Conservation (phyloP, 768 basidiomycete species). For the Leccinum subgranulosum region DNA sequence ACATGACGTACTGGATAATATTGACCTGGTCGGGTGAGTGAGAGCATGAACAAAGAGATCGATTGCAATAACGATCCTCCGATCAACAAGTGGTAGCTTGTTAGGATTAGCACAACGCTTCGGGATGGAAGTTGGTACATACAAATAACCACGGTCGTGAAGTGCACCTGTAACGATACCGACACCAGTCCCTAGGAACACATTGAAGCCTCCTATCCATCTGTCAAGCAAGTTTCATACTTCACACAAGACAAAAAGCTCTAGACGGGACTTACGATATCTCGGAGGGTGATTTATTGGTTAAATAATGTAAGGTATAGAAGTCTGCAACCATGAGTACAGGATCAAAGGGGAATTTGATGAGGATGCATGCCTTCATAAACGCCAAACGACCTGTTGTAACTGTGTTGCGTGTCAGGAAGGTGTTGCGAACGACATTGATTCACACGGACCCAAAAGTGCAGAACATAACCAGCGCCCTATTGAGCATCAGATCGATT, state of each 20-base stretch:
- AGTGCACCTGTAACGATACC: background rate
- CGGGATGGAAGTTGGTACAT: background rate
- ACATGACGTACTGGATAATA: background rate
- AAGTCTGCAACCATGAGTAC: background rate
- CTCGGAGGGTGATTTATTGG: background rate
- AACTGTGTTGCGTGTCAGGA: background rate
- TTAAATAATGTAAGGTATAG: background rate
- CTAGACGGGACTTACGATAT: background rate
- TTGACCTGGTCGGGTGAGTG: background rate
- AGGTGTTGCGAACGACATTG: background rate
- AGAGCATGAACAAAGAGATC: background rate
- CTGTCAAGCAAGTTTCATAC: background rate
- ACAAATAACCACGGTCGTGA: background rate
- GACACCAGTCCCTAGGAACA: background rate
- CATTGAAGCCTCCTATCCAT: background rate
- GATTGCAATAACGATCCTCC: background rate
- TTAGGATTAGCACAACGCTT: background rate
- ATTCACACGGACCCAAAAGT: background rate
- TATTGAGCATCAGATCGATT: background rate
- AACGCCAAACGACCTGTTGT: background rate
- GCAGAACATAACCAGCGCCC: background rate
- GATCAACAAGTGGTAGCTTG: background rate
- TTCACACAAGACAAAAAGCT: background rate
- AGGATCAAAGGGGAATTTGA: background rate
- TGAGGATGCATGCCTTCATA: background rate